Conservation (phyloP, 805 yeast species). For the Wickerhamomyces mucosus region DNA sequence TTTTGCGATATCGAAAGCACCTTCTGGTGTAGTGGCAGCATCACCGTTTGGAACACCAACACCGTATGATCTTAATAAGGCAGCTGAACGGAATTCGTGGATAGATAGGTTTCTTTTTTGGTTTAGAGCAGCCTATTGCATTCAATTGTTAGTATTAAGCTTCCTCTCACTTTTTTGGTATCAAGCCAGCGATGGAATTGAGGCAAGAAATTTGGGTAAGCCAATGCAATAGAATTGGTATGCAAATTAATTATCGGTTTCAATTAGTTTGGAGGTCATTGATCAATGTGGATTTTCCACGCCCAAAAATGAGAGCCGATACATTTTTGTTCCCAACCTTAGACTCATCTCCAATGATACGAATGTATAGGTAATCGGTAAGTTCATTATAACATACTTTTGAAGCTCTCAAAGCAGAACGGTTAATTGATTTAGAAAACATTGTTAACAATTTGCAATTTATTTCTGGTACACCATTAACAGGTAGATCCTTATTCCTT, state of each 20-base stretch:
- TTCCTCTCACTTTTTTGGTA: too few species aligned
- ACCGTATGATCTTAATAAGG: conserved; percentile 68
- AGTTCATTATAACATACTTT: conserved; percentile 12
- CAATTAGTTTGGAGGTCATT: too few species aligned
- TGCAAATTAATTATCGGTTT: too few species aligned
- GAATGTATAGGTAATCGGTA: too few species aligned
- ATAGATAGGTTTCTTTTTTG: conserved; percentile 70
- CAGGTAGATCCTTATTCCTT: too few species aligned
- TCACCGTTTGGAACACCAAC: conserved; percentile 87
- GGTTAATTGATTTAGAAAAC: conserved; percentile 11
- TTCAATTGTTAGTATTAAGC: conserved; percentile 4
- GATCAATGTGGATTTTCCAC: too few species aligned
- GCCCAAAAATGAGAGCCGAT: too few species aligned
- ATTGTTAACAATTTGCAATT: conserved; percentile 2
- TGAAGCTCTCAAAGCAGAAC: conserved; percentile 12
- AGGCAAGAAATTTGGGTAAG: too few species aligned
- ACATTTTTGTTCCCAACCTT: too few species aligned
- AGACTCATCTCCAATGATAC: too few species aligned
- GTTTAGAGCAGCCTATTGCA: conserved; percentile 7
- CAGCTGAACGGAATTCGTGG: conserved; percentile 95
- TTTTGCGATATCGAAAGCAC: conserved; percentile 78
- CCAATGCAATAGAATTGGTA: neutral
- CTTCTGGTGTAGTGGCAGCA: conserved; percentile 85
- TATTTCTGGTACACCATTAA: too few species aligned
- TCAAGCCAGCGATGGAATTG: too few species aligned